Evolutionary conservation across 192 early-diverging fungal species (phyloP).

Genomic region (Ambispora gerdemannii): DNA sequence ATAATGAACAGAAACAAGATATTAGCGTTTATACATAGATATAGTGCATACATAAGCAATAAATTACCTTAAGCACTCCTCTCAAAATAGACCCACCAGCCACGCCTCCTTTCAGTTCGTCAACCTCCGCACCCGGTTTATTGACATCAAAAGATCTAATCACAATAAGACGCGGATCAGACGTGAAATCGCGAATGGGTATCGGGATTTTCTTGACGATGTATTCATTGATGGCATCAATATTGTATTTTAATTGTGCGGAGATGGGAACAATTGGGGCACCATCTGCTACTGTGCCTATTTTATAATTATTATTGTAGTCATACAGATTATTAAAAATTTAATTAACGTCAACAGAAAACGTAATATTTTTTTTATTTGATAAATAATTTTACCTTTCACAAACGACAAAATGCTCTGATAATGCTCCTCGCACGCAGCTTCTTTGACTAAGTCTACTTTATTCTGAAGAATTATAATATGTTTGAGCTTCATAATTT

Average conservation of each 20-base stretch:
- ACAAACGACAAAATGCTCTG: slow-evolving; percentile 89
- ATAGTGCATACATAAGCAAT: neutral
- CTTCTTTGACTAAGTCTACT: slow-evolving; percentile 94
- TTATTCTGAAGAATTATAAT: slow-evolving; percentile 99
- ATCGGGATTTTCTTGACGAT: slow-evolving; percentile 95
- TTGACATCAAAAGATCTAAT: slow-evolving; percentile 99
- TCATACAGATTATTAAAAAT: neutral
- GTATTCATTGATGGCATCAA: slow-evolving; percentile 97
- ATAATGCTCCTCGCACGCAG: slow-evolving; percentile 85
- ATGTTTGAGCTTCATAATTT: slow-evolving; percentile 97
- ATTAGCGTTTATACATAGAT: neutral
- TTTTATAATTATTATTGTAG: neutral
- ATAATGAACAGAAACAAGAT: no score
- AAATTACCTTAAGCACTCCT: slow-evolving; percentile 73
- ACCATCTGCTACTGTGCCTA: slow-evolving; percentile 83
- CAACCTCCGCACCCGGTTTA: slow-evolving; percentile 94
- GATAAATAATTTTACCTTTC: no score
- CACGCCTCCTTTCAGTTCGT: slow-evolving; percentile 93
- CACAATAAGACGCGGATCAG: slow-evolving; percentile 90
- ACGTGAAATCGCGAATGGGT: slow-evolving; percentile 88
- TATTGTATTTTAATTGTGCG: slow-evolving; percentile 98
- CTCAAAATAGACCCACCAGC: slow-evolving; percentile 94
- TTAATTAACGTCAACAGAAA: no score
- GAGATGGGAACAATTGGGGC: slow-evolving; percentile 98
- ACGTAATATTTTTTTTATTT: no score